A percentile compares a stretch with the other conserved stretches of the same genome.
Evolutionary conservation across 2,329 filamentous ascomycete genomes (phyloP).

Genomic region (Alternaria arbusti): DNA sequence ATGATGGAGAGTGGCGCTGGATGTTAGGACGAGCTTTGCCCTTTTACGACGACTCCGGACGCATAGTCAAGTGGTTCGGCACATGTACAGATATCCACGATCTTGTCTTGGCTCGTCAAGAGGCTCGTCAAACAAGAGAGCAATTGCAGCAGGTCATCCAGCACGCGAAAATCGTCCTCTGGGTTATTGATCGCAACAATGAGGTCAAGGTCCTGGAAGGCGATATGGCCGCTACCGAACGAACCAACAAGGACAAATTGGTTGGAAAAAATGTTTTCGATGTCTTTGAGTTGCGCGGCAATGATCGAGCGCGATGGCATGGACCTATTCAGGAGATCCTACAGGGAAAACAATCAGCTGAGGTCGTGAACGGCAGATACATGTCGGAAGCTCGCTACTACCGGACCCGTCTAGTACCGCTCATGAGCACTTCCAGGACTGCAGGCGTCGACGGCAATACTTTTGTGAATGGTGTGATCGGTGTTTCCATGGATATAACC

Average conservation of each 20-base stretch:
- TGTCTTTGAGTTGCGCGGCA: constrained; percentile 57
- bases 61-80: constrained; percentile 80
- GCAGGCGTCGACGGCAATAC: constrained; percentile 59
- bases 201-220: constrained; percentile 75
- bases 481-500: constrained; percentile 81
- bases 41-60: constrained; percentile 68
- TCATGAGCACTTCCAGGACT: constrained; percentile 63
- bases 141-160: constrained; percentile 76
- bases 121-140: constrained; percentile 70
- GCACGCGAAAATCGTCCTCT: constrained; percentile 77
- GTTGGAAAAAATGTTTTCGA: constrained; percentile 70
- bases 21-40: constrained; percentile 77
- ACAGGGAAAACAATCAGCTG: constrained; percentile 64
- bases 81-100: constrained; percentile 83
- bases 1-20: constrained; percentile 77
- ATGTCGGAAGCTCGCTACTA: constrained; percentile 68
- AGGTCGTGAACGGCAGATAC: constrained; percentile 67
- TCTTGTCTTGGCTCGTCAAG: constrained; percentile 70
- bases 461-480: constrained; percentile 74
- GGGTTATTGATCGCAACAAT: constrained; percentile 69
- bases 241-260: constrained; percentile 26
- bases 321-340: constrained; percentile 69
- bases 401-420: constrained; percentile 73
- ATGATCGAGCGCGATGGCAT: constrained; percentile 54
- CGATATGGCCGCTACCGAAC: constrained; percentile 58